Conservation (phyloP, 2,329 filamentous ascomycete species). For the Arthroderma sp. region DNA sequence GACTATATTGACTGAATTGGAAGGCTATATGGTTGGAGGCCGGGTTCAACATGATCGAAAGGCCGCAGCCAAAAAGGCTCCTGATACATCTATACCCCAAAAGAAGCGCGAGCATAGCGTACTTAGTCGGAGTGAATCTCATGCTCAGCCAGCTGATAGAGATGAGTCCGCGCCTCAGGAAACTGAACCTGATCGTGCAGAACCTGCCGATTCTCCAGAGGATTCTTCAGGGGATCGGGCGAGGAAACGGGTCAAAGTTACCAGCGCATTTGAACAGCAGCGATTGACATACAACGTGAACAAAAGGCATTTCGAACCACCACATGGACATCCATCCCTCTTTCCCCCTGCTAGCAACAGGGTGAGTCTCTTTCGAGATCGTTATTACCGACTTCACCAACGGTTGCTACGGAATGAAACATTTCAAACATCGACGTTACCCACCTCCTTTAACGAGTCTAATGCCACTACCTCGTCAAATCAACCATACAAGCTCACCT, state of each 20-base stretch:
- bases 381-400: slow-evolving; percentile 86
- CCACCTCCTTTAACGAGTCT: slow-evolving; percentile 44
- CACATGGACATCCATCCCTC: slow-evolving; percentile 53
- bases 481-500: slow-evolving; percentile 73
- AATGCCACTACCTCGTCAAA: slow-evolving; percentile 36
- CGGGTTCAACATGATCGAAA: slow-evolving; percentile 25
- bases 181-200: not conserved
- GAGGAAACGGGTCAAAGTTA: slow-evolving; percentile 69
- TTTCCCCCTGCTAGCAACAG: slow-evolving; percentile 71
- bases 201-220: not conserved
- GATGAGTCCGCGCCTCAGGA: not conserved
- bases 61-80: slow-evolving; percentile 35
- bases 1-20: slow-evolving; percentile 69
- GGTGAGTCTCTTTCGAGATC: slow-evolving; percentile 73
- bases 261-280: slow-evolving; percentile 78
- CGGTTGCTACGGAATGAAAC: slow-evolving; percentile 83
- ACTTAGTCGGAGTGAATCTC: not conserved
- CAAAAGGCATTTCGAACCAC: slow-evolving; percentile 84
- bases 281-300: slow-evolving; percentile 35
- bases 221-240: slow-evolving; percentile 38
- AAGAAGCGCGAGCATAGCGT: slow-evolving; percentile 24
- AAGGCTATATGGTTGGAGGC: slow-evolving; percentile 82
- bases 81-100: slow-evolving; percentile 49
- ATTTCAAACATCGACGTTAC: slow-evolving; percentile 72
- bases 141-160: not conserved